Percentiles rank a stretch among this genome's conserved stretches.
Conservation (phyloP, 2,329 filamentous ascomycete genomes). For the Zopfia rhizophila region DNA sequence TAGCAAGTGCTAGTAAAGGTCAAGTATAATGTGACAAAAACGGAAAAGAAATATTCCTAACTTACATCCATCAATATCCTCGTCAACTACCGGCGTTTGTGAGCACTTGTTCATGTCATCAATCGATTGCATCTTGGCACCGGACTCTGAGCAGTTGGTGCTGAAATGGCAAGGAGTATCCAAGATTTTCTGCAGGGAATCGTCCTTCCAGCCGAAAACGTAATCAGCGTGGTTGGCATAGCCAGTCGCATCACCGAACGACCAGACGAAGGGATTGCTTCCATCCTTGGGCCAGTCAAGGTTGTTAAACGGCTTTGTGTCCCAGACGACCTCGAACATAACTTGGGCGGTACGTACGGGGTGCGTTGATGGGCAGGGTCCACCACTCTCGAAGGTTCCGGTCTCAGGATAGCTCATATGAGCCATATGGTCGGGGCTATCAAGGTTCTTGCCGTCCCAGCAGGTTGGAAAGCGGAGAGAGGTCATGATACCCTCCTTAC, state of each 20-base stretch:
- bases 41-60: constrained; percentile 6
- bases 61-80: constrained; percentile 38
- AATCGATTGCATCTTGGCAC: constrained; percentile 29
- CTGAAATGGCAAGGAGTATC: constrained; percentile 31
- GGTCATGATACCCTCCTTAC: constrained; percentile 31
- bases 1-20: neutral
- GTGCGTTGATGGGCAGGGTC: constrained; percentile 28
- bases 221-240: constrained; percentile 34
- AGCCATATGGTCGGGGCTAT: constrained; percentile 3
- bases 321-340: constrained; percentile 33
- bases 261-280: constrained; percentile 32
- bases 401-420: constrained; percentile 32
- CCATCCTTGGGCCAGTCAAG: constrained; percentile 29
- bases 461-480: constrained; percentile 31
- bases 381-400: constrained; percentile 32
- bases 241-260: constrained; percentile 28
- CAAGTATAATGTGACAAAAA: constrained; percentile 1
- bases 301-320: constrained; percentile 29
- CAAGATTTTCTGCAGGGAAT: constrained; percentile 30
- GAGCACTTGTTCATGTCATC: constrained; percentile 34
- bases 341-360: constrained; percentile 29
- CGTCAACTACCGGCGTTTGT: constrained; percentile 22
- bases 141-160: constrained; percentile 31
- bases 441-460: constrained; percentile 36
- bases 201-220: constrained; percentile 33